These are phyloP conservation scores for Vinca minor DNA, from an alignment of 257 asterid genomes.

Conservation along the genomic window DNA sequence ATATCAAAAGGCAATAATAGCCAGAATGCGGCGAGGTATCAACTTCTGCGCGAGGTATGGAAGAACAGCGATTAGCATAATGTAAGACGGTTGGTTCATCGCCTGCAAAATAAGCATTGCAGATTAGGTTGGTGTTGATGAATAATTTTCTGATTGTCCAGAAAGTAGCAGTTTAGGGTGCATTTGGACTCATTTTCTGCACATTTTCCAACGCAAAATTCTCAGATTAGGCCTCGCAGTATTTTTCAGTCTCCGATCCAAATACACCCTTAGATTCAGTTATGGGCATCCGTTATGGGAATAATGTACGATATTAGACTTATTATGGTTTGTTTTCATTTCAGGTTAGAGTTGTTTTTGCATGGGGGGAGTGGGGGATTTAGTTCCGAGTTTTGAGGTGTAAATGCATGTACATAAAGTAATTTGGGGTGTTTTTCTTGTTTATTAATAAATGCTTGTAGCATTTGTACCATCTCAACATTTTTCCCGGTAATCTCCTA, in stretches of 20 bases:
- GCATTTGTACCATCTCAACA: neutral
- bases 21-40: constrained; percentile 43
- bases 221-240: too few relatives aligned
- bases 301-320: too few relatives aligned
- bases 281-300: too few relatives aligned
- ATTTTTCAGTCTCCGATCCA: too few relatives aligned
- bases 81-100: neutral
- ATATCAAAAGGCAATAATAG: constrained; percentile 25
- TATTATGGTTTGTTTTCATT: too few relatives aligned
- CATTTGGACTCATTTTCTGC: too few relatives aligned
- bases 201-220: too few relatives aligned
- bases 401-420: neutral
- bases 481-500: neutral
- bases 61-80: constrained; percentile 23
- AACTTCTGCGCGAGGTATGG: constrained; percentile 66
- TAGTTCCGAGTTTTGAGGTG: constrained; percentile 6
- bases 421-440: neutral
- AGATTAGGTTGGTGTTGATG: neutral
- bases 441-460: neutral
- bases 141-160: neutral
- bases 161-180: neutral
- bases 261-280: too few relatives aligned
- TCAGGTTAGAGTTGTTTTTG: neutral
- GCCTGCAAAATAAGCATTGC: constrained; percentile 8
- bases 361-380: too few relatives aligned